Evolutionary conservation across 805 yeast genomes (phyloP).

Genomic region (Metschnikowia lachancei): DNA sequence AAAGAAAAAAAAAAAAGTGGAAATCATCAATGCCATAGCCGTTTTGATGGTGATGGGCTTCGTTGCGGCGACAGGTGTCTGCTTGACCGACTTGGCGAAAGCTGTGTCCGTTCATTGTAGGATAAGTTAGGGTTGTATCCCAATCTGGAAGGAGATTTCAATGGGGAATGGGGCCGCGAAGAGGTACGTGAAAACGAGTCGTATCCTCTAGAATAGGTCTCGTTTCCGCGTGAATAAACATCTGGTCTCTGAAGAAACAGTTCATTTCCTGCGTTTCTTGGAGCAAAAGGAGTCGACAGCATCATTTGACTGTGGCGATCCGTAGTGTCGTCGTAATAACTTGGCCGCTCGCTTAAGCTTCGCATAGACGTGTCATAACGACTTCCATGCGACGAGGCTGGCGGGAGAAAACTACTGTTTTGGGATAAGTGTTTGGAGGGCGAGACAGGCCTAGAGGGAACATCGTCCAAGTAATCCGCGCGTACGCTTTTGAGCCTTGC

Average conservation of each 20-base stretch:
- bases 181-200: constrained; percentile 16
- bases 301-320: constrained; percentile 13
- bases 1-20: not conserved
- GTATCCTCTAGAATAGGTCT: constrained; percentile 14
- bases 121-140: constrained; percentile 17
- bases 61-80: constrained; percentile 21
- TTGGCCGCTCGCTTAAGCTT: constrained; percentile 5
- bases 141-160: constrained; percentile 17
- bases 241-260: constrained; percentile 14
- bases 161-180: constrained; percentile 19
- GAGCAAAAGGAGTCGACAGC: constrained; percentile 20
- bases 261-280: constrained; percentile 13
- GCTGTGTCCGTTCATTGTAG: constrained; percentile 19
- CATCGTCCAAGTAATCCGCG: constrained; percentile 13
- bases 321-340: constrained; percentile 12
- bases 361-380: constrained; percentile 7
- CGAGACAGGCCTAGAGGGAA: constrained; percentile 13
- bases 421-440: constrained; percentile 11
- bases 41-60: constrained; percentile 21
- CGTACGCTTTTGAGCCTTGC: constrained; percentile 21
- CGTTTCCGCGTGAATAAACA: constrained; percentile 11
- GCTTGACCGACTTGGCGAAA: constrained; percentile 17
- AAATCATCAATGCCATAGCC: constrained; percentile 17
- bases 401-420: constrained; percentile 5
- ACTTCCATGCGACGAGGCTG: constrained; percentile 1